Base-by-base conservation (phyloP, 2,329 filamentous ascomycete species). In the Beauveria sp. region DNA sequence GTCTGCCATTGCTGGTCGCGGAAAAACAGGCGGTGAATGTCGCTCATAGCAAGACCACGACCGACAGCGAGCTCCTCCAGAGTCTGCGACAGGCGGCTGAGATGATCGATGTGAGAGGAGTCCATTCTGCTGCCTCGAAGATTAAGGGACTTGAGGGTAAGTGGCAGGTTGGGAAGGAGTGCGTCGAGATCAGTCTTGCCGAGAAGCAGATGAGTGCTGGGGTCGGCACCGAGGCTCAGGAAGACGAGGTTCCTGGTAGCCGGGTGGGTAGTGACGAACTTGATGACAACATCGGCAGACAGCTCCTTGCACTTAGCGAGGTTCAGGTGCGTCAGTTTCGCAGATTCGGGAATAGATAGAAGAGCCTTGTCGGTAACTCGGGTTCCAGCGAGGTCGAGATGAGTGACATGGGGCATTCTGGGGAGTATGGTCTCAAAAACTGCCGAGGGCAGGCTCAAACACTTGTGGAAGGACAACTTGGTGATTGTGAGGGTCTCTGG, bases 311-410 rank as follows among this genome's bases (percentile, higher is more conserved):
- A 93, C 73, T 89, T 90, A 65, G 88, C 85, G 52, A 95, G 76
- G 69, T 91, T 93, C 59, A 95, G 77, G 70, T 95, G 90, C 1
- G 88, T 92, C 65, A 93, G 81, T 64, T 78, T 79, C 12, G 90
- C 90, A 5, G 86, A 86, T n/a, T 79, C 70, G 1, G 90, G 89
- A 64, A 93, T 89, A 22, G 84, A 85, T 66, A 82, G 77, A 18
- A 95, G 79, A 5, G 90, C 89, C 26, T 79, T 77, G 71, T 91
- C 84, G 40, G 86, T 92, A 67, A 95, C 85, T 66, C 87, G 84
- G 1, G 90, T 93, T 66, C 89, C 88, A 10, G 88, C 85, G n/a
- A 93, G 80, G 69, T 95, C 90, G 43, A 95, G 82, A 70, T 93
- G 89, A 1, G 90, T 93, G 59, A 92, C 76, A 60, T 82, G 79